Percentiles rank a stretch among this genome's conserved stretches.
These are phyloP conservation scores for Monosporozyma siamensis DNA, from an alignment of 805 yeast genomes.

Conservation along the genomic window DNA sequence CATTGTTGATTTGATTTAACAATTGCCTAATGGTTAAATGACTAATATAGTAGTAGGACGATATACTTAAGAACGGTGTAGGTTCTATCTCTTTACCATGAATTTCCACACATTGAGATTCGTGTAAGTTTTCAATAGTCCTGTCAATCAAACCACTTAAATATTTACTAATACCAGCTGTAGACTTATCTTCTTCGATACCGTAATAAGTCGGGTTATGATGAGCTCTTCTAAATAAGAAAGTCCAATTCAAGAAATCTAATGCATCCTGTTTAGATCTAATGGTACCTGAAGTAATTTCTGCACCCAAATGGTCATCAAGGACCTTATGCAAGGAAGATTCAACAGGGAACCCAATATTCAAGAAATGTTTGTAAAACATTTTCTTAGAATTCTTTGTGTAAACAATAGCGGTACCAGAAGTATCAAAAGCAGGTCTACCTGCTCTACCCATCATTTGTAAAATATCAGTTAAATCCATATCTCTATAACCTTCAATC, in stretches of 20 bases:
- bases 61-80: conserved; percentile 74
- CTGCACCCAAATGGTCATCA: conserved; percentile 93
- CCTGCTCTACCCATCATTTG: conserved; percentile 99
- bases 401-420: conserved; percentile 86
- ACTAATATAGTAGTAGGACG: conserved; percentile 88
- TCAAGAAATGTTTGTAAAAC: conserved; percentile 76
- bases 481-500: conserved; percentile 86
- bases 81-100: conserved; percentile 43
- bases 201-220: conserved; percentile 92
- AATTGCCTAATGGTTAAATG: conserved; percentile 77
- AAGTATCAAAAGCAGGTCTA: conserved; percentile 90
- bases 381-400: conserved; percentile 75
- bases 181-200: conserved; percentile 53
- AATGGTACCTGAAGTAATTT: conserved; percentile 87
- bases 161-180: conserved; percentile 48
- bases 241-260: conserved; percentile 93
- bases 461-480: conserved; percentile 90
- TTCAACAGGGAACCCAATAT: conserved; percentile 95
- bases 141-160: conserved; percentile 58
- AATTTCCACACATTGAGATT: conserved; percentile 58
- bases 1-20: conserved; percentile 39
- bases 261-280: conserved; percentile 88
- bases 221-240: conserved; percentile 85
- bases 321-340: conserved; percentile 67
- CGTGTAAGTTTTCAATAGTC: conserved; percentile 55